Evolutionary conservation across 805 yeast species (phyloP).

Genomic region (Saturnispora sekii): DNA sequence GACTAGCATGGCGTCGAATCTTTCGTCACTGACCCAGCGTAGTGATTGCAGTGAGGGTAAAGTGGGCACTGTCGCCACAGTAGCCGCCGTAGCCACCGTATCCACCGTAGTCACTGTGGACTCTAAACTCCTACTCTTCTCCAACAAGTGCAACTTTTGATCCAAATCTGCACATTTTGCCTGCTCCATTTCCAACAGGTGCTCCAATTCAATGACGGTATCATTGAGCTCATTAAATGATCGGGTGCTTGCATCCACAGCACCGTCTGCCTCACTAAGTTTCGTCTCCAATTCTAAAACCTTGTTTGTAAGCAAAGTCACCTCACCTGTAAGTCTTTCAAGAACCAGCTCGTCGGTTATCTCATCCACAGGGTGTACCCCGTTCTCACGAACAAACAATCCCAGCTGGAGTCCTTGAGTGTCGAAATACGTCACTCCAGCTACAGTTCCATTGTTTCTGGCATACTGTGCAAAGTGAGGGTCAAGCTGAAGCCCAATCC

Average conservation of each 20-base stretch:
- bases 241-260: too few species aligned
- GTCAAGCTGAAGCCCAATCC: constrained; percentile 43
- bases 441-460: constrained; percentile 40
- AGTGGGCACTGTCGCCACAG: too few species aligned
- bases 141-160: background rate
- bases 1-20: too few species aligned
- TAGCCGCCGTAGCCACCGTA: too few species aligned
- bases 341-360: too few species aligned
- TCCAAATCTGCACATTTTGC: background rate
- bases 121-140: constrained; percentile 17
- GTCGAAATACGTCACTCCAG: constrained; percentile 35
- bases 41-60: too few species aligned
- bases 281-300: too few species aligned
- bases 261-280: constrained; percentile 35
- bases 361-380: background rate
- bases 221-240: constrained; percentile 10
- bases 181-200: background rate
- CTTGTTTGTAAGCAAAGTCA: too few species aligned
- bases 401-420: constrained; percentile 30
- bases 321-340: too few species aligned
- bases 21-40: too few species aligned
- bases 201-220: constrained; percentile 27
- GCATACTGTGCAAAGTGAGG: constrained; percentile 26
- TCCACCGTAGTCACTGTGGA: too few species aligned
- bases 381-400: constrained; percentile 34